Evolutionary conservation across 176 grass and related monocot genomes (phyloP).

Genomic region (Chrysopogon serrulatus): DNA sequence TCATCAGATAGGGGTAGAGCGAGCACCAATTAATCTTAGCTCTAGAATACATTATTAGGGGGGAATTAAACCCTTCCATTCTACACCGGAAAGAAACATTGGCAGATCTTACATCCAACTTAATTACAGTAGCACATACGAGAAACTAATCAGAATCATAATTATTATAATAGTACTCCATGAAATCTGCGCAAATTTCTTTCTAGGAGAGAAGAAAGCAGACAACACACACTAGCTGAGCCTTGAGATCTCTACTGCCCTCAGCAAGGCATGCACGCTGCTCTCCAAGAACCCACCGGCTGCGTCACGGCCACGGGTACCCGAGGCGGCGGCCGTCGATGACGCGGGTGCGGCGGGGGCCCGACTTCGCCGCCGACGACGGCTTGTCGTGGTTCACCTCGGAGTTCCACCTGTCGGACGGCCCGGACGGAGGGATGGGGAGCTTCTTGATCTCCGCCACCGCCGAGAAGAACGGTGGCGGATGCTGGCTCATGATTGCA

Average conservation of each 20-base stretch:
- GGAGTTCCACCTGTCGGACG: neutral
- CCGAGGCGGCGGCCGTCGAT: neutral
- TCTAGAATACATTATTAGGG: neutral
- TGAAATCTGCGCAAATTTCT: neutral
- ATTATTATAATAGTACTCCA: neutral
- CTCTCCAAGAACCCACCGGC: neutral
- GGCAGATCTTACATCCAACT: neutral
- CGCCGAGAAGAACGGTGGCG: neutral
- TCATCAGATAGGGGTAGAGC: no score
- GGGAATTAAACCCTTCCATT: neutral
- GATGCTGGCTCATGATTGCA: neutral
- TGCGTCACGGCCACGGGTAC: neutral
- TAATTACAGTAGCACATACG: neutral
- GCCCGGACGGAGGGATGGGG: conserved; percentile 13
- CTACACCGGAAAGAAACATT: neutral
- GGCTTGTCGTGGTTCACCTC: neutral
- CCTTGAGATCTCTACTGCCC: neutral
- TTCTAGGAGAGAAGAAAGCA: neutral
- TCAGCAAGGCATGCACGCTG: neutral
- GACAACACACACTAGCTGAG: neutral
- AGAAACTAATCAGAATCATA: neutral
- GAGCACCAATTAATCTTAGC: no score
- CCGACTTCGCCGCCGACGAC: neutral
- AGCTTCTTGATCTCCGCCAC: neutral
- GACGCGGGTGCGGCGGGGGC: neutral